phyloP scores from a whole-genome alignment of 2,329 filamentous ascomycete genomes.

The Colletotrichum plurivorum region DNA sequence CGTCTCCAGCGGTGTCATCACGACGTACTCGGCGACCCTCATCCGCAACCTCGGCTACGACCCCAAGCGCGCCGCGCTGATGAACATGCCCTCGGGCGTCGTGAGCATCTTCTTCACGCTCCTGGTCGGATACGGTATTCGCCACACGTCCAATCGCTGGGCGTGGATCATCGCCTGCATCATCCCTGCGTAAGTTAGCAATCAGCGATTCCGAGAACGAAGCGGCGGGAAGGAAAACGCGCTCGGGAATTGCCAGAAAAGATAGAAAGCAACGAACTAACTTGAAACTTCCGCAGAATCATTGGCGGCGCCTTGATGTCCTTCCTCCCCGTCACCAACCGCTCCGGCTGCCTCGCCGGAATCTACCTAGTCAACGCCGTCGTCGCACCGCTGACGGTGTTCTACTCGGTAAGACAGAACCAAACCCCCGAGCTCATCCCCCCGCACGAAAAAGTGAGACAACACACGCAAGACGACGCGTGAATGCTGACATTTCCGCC shows the following conservation, averaged over 20 bases:
- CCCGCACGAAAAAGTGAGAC: no score
- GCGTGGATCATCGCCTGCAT: slow-evolving; percentile 64
- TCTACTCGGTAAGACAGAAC: slow-evolving; percentile 62
- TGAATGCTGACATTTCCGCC: background rate
- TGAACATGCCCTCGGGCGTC: slow-evolving; percentile 68
- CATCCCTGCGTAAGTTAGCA: slow-evolving; percentile 58
- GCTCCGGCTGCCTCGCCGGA: slow-evolving; percentile 61
- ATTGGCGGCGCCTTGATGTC: slow-evolving; percentile 68
- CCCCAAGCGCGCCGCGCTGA: slow-evolving; percentile 61
- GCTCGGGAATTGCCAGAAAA: background rate
- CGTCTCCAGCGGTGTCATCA: slow-evolving; percentile 67
- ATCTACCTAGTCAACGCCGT: slow-evolving; percentile 67
- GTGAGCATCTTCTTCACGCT: slow-evolving; percentile 68
- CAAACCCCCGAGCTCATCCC: no score
- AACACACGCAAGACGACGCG: background rate
- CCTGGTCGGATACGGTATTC: slow-evolving; percentile 62
- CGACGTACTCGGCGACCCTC: slow-evolving; percentile 68
- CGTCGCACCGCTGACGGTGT: slow-evolving; percentile 60
- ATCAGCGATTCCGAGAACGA: background rate
- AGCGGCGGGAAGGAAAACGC: no score
- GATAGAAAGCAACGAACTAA: slow-evolving; percentile 3
- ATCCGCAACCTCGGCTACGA: slow-evolving; percentile 63
- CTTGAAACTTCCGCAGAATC: slow-evolving; percentile 47
- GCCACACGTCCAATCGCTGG: slow-evolving; percentile 63
- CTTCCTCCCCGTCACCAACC: slow-evolving; percentile 62